Conservation (phyloP, 73 alveolate genomes). For the Stentor coeruleus region DNA sequence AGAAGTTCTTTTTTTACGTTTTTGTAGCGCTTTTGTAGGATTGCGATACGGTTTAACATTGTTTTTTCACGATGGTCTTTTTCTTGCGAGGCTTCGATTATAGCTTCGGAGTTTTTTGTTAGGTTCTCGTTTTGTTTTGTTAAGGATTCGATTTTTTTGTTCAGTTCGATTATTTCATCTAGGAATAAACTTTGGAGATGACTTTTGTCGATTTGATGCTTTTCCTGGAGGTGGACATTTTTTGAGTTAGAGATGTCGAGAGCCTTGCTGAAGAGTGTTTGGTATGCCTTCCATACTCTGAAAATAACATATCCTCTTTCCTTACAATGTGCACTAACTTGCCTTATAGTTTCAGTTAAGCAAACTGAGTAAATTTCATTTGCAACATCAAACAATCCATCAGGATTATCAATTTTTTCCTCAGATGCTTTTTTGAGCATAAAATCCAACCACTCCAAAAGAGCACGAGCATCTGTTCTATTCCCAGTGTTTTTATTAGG, state of each 20-base stretch:
- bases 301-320: conserved; percentile 10
- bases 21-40: conserved; percentile 4
- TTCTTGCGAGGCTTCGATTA: neutral
- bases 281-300: conserved; percentile 16
- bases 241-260: neutral
- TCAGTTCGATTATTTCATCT: neutral
- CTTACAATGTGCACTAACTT: conserved; percentile 4
- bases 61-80: neutral
- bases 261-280: neutral
- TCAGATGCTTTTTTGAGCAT: neutral
- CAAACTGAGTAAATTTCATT: neutral
- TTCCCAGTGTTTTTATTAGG: neutral
- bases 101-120: neutral
- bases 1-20: conserved; percentile 15
- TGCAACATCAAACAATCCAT: conserved; percentile 1
- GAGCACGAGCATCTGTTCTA: neutral
- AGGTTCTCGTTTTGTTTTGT: too few species aligned
- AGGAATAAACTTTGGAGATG: neutral
- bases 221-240: too few species aligned
- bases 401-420: neutral
- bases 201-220: neutral
- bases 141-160: neutral
- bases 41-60: neutral
- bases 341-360: neutral
- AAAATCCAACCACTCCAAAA: neutral